A percentile compares a stretch with the other conserved stretches of the same genome.
Conservation (phyloP, 352 stramenopile species). For the Globisporangium heterothallicum region DNA sequence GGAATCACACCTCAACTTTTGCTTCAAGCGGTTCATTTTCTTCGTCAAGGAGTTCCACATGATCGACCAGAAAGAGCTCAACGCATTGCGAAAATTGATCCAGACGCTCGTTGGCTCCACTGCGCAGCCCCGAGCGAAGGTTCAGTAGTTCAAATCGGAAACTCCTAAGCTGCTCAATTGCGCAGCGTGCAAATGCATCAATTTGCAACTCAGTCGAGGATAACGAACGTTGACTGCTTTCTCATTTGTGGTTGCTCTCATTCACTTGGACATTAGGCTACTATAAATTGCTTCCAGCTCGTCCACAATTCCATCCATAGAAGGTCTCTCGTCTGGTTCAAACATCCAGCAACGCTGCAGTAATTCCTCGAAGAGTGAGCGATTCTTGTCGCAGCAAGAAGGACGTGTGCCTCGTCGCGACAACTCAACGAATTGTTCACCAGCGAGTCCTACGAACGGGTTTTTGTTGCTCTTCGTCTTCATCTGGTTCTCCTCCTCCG, state of each 20-base stretch:
- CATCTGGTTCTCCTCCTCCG: not conserved
- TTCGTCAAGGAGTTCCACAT: slow-evolving; percentile 93
- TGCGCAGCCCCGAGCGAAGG: not conserved
- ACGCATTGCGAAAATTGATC: slow-evolving; percentile 92
- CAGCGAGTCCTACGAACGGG: slow-evolving; percentile 24
- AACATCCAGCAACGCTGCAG: slow-evolving; percentile 29
- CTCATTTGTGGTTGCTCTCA: not conserved
- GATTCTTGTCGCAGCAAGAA: slow-evolving; percentile 6
- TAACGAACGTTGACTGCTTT: no score
- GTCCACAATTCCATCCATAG: slow-evolving; percentile 16
- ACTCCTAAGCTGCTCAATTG: no score
- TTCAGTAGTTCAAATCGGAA: no score
- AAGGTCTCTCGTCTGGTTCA: slow-evolving; percentile 18
- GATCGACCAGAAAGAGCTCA: slow-evolving; percentile 92
- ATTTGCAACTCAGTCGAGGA: no score
- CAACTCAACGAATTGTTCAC: slow-evolving; percentile 25
- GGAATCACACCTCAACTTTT: slow-evolving; percentile 94
- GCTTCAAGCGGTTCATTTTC: slow-evolving; percentile 97
- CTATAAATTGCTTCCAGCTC: slow-evolving; percentile 2
- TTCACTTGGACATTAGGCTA: not conserved
- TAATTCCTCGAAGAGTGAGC: slow-evolving; percentile 11
- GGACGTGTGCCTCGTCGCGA: slow-evolving; percentile 18
- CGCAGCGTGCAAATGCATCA: no score
- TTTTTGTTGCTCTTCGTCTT: slow-evolving; percentile 14
- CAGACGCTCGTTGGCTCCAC: slow-evolving; percentile 24